A percentile compares a stretch with the other conserved stretches of the same genome.
Evolutionary conservation across 176 grass and related monocot genomes (phyloP).

Genomic region (Eleusine indica): DNA sequence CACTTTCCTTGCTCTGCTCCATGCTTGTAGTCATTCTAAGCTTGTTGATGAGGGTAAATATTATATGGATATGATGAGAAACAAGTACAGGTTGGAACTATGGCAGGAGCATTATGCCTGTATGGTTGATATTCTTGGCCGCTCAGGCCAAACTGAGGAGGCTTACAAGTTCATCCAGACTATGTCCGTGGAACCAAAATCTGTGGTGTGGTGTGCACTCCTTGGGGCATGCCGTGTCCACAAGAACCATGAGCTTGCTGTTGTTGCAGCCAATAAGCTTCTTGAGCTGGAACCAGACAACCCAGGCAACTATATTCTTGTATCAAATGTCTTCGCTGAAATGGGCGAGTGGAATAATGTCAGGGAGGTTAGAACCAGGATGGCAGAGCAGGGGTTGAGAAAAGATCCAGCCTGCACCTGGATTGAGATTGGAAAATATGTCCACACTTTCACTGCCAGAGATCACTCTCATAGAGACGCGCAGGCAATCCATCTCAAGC

Average conservation of each 20-base stretch:
- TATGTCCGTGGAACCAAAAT: conserved; percentile 67
- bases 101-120: conserved; percentile 87
- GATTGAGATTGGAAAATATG: conserved; percentile 63
- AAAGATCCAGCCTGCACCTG: conserved; percentile 84
- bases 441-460: conserved; percentile 63
- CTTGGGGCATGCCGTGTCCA: conserved; percentile 75
- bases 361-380: conserved; percentile 58
- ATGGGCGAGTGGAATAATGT: conserved; percentile 73
- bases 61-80: conserved; percentile 75
- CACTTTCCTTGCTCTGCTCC: conserved; percentile 69
- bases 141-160: conserved; percentile 61
- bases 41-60: conserved; percentile 60
- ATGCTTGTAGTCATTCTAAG: conserved; percentile 87
- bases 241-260: conserved; percentile 56
- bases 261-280: conserved; percentile 66
- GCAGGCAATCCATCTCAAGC: conserved; percentile 58
- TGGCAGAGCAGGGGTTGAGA: conserved; percentile 61
- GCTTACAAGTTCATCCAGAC: conserved; percentile 73
- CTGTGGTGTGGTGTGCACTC: conserved; percentile 81
- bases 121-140: conserved; percentile 82
- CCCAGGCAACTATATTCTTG: conserved; percentile 74
- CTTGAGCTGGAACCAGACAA: conserved; percentile 72
- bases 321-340: conserved; percentile 78
- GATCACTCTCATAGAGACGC: conserved; percentile 54
- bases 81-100: conserved; percentile 57